Evolutionary conservation across 441 rosid species (phyloP).

Genomic region (Bruguiera hainesii): DNA sequence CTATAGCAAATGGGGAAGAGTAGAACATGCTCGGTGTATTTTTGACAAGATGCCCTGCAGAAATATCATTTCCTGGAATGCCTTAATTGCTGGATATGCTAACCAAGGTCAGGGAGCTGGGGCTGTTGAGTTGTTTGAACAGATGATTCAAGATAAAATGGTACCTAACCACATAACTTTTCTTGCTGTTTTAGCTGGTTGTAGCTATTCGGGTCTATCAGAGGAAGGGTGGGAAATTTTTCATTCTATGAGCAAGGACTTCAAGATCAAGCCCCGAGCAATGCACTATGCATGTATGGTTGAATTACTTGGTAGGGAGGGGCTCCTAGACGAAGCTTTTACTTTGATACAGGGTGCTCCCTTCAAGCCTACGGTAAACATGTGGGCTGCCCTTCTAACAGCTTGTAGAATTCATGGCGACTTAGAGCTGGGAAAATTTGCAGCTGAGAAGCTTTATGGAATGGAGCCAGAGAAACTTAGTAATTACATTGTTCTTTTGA

Average conservation of each 20-base stretch:
- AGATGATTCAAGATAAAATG: slow-evolving; percentile 53
- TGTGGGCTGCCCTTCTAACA: slow-evolving; percentile 93
- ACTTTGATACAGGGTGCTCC: slow-evolving; percentile 64
- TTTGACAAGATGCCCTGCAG: slow-evolving; percentile 72
- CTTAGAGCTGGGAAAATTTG: slow-evolving; percentile 75
- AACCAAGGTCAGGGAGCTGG: slow-evolving; percentile 74
- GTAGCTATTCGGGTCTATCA: slow-evolving; percentile 70
- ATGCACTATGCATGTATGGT: slow-evolving; percentile 91
- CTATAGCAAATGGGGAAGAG: slow-evolving; percentile 93
- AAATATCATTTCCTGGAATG: slow-evolving; percentile 81
- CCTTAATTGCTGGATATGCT: slow-evolving; percentile 81
- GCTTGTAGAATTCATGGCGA: slow-evolving; percentile 74
- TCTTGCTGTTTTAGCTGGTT: slow-evolving; percentile 79
- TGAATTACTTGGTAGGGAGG: slow-evolving; percentile 75
- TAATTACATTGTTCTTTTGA: slow-evolving; percentile 72
- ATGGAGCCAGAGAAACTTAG: slow-evolving; percentile 85
- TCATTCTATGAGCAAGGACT: slow-evolving; percentile 59
- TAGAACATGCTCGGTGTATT: slow-evolving; percentile 67
- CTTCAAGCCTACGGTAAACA: slow-evolving; percentile 66
- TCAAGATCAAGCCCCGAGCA: slow-evolving; percentile 73
- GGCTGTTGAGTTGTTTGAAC: slow-evolving; percentile 67
- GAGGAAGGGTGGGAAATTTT: slow-evolving; percentile 80
- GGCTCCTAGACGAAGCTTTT: slow-evolving; percentile 82
- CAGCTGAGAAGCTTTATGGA: slow-evolving; percentile 74
- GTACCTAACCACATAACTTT: slow-evolving; percentile 79